These are phyloP conservation scores for Papilionanthe hybrid DNA, from an alignment of 116 monocot species.

Conservation along the genomic window DNA sequence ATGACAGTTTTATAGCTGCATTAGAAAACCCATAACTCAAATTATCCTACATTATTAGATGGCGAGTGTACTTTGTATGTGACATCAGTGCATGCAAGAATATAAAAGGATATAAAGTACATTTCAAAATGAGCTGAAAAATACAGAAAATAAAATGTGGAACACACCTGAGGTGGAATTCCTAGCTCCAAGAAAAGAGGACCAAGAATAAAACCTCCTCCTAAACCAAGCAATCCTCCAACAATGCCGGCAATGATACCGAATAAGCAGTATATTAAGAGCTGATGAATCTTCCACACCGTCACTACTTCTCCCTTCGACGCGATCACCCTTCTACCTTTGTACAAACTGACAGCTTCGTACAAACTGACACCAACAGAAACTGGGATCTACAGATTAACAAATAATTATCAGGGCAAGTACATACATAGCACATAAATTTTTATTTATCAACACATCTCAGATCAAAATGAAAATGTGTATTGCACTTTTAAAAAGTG, in stretches of 20 bases:
- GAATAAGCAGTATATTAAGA: conserved; percentile 38
- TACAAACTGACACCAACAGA: conserved; percentile 39
- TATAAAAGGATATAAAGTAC: neutral
- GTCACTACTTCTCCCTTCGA: conserved; percentile 43
- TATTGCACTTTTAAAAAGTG: too few relatives aligned
- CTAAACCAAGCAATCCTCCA: conserved; percentile 57
- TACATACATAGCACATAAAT: too few relatives aligned
- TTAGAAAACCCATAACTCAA: too few relatives aligned
- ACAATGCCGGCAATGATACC: conserved; percentile 44
- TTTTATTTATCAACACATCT: too few relatives aligned
- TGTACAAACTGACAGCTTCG: conserved; percentile 42
- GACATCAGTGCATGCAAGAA: neutral
- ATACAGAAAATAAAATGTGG: neutral
- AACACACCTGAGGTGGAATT: conserved; percentile 56
- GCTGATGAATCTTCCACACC: conserved; percentile 35
- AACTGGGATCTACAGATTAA: conserved; percentile 37
- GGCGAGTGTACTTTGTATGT: neutral
- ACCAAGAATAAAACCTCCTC: conserved; percentile 64
- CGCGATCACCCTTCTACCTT: conserved; percentile 35
- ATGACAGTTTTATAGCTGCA: neutral
- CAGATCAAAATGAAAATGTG: too few relatives aligned
- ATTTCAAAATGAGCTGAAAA: neutral
- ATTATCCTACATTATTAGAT: too few relatives aligned
- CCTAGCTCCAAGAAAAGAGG: conserved; percentile 64
- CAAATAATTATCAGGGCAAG: too few relatives aligned